These are phyloP conservation scores for Mycosarcoma maydis DNA, from an alignment of 1,284 basidiomycete genomes.

Conservation along the genomic window DNA sequence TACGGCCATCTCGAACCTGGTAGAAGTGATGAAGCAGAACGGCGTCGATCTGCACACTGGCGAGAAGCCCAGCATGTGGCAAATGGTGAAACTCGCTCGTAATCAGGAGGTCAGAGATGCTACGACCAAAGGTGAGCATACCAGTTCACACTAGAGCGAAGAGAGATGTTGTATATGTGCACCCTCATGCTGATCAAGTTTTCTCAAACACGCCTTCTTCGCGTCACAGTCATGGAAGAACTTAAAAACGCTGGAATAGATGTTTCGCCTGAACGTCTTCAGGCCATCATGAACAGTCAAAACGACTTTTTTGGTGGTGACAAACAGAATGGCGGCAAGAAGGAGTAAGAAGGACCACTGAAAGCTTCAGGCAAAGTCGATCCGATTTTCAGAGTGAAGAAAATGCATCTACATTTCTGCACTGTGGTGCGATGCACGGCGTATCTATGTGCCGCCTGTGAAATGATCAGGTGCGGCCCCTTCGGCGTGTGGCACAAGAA, in stretches of 20 bases:
- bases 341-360: conserved; percentile 9
- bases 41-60: conserved; percentile 54
- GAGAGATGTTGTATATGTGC: too few species aligned
- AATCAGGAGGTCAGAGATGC: conserved; percentile 52
- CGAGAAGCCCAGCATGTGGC: conserved; percentile 52
- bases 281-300: conserved; percentile 49
- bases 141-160: too few species aligned
- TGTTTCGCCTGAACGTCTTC: conserved; percentile 54
- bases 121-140: conserved; percentile 51
- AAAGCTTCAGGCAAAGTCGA: too few species aligned
- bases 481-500: too few species aligned
- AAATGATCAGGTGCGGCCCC: too few species aligned
- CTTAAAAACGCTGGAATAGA: conserved; percentile 57
- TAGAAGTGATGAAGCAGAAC: conserved; percentile 53
- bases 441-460: too few species aligned
- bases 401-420: too few species aligned
- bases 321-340: conserved; percentile 20
- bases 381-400: too few species aligned
- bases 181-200: too few species aligned
- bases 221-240: conserved; percentile 55
- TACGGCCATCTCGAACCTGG: conserved; percentile 47
- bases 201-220: neutral
- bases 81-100: conserved; percentile 50
- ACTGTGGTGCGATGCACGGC: too few species aligned
- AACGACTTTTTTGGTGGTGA: conserved; percentile 22